Percentiles rank a stretch among this genome's conserved stretches.
phyloP scores from a whole-genome alignment of 2,329 filamentous ascomycete species.

The Pseudocercospora crystallina region DNA sequence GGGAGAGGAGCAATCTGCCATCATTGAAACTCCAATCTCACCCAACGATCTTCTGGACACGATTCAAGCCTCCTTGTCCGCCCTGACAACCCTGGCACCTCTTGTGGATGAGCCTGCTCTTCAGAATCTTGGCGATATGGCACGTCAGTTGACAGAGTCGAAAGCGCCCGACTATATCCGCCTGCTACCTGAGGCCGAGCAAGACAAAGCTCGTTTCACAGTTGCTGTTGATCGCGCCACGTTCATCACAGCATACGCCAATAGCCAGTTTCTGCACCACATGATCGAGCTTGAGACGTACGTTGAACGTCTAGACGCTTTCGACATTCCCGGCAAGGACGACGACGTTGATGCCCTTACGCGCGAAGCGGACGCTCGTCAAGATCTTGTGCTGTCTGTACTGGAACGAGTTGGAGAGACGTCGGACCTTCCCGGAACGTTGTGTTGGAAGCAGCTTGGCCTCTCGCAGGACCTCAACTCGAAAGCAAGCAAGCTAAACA shows the following conservation, averaged over 20 bases:
- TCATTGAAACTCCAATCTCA: constrained; percentile 66
- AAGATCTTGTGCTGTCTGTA: constrained; percentile 30
- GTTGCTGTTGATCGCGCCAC: constrained; percentile 56
- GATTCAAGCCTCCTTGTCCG: constrained; percentile 59
- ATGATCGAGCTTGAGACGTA: constrained; percentile 55
- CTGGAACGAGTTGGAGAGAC: constrained; percentile 27
- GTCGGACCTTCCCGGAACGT: constrained; percentile 23
- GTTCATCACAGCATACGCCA: constrained; percentile 57
- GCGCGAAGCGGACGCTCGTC: constrained; percentile 31
- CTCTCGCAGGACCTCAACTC: constrained; percentile 53
- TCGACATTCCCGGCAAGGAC: constrained; percentile 41
- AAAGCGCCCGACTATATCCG: constrained; percentile 56
- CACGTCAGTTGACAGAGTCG: constrained; percentile 55
- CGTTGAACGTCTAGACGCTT: constrained; percentile 39
- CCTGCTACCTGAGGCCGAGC: constrained; percentile 33
- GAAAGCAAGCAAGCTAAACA: constrained; percentile 50
- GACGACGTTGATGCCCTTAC: constrained; percentile 57
- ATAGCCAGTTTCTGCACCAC: constrained; percentile 56
- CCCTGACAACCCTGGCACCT: constrained; percentile 49
- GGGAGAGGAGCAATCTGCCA: constrained; percentile 61
- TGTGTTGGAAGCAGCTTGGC: constrained; percentile 55
- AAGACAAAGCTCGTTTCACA: constrained; percentile 36
- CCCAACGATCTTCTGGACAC: constrained; percentile 67
- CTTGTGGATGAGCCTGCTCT: constrained; percentile 51
- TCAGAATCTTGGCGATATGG: constrained; percentile 56